Base-by-base conservation (phyloP, 208 protist species). In the Wallacemonas sp. region DNA sequence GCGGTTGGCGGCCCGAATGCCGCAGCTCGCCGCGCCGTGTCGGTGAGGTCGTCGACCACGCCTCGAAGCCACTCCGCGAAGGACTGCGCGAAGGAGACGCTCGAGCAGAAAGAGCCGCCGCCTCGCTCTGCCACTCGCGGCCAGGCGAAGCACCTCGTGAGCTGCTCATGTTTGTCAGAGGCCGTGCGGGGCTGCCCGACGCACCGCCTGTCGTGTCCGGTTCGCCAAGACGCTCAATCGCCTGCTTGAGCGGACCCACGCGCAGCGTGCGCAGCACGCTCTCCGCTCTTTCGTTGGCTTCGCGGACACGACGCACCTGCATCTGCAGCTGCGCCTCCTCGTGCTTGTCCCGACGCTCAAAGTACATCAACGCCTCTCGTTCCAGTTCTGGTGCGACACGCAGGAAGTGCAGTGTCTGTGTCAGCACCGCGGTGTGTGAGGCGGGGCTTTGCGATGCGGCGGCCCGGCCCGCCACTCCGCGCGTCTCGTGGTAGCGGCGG, bases 401-500 rank as follows among this genome's bases (percentile, higher is more conserved):
- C 19, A 66, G 50, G 26, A 68, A 68, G 21, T 61, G 71, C 54
- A 73, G 68, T 27, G 44, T 44, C 10, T 37, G n/a, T 1, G 46
- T 38, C 38, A 26, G 21, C 13, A 46, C 24, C n/a, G 50, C 13
- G 15, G 22, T 52, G 45, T 30, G 24, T 19, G 42, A 48, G 42
- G 42, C 42, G 6, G 42, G 6, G 6, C 8, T 48, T 48, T 6
- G 13, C 22, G 42, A 24, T 48, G 42, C n/a, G 6, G 42, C 62
- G 42, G 13, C n/a, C 24, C 19, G 39, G 19, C 0, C 19, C 8
- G 29, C 24, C 0, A 46, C 13, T 5, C 15, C 21, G n/a, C n/a
- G 34, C 19, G 38, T 48, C 3, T 27, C 36, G 17, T 77, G 57
- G 48, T 73, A 89, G 17, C 44, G 63, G 27, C 45, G 69, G 39